Base-by-base conservation (phyloP, 1,284 basidiomycete genomes). In the Peniophora sp. region DNA sequence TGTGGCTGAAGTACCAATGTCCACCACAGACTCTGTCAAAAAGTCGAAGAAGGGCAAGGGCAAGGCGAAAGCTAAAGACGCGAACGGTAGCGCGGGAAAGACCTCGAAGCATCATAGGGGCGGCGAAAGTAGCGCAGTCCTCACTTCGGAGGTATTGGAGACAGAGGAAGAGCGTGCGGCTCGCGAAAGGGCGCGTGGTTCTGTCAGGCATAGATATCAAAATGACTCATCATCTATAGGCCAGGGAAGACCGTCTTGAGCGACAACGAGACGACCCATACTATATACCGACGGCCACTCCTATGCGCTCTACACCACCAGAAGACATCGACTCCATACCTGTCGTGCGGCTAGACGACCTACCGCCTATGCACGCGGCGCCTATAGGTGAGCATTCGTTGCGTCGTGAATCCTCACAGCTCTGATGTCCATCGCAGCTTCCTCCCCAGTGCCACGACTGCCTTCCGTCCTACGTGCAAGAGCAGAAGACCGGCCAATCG, bases 241-340 rank as follows among this genome's bases (percentile, higher is more conserved):
- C 83, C 47, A 85, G 81, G 62, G 83, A 81, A 18, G 88, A 87
- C 56, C 74, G 88, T 39, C 66, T 83, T 47, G 89, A 86, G 54
- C 79, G 85, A 58, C 72, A 83, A 56, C 78, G 78, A 47, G 88
- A 91, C 56, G 91, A 95, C 64, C 92, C 92, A 9, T 95, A 92
- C 67, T 95, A 95, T 62, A 84, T 95, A 54, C 75, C 81, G 36
- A 86, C 88, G 51, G 79, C 81, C 50, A 68, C 64, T 55, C 69
- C 76, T 24, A 46, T 54, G 36, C 39, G 49, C 18, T 42, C 37
- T 3, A 41, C 48, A 27, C 39, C 53, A 3, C 62, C 68, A 44
- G 76, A 83, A 23, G 89, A 94, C 60, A 60, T 96, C 12, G 92
- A 93, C 58, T 76, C 80, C 3, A 95, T 96, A 66, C 90, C 93